Evolutionary conservation across 2,329 filamentous ascomycete species (phyloP).

Genomic region (Orbilia oligospora): DNA sequence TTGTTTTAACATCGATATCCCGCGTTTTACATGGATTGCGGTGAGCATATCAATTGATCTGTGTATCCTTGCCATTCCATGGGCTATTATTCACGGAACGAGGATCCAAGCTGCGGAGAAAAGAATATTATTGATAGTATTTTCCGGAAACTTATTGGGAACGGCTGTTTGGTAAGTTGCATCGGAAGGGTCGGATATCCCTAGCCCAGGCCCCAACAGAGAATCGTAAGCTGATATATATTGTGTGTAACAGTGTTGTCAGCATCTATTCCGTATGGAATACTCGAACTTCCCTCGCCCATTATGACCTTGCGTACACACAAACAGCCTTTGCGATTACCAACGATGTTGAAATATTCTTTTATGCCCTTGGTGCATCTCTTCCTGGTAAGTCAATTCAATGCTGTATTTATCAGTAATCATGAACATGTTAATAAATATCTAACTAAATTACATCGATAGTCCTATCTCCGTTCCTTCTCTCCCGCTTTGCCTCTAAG

Average conservation of each 20-base stretch:
- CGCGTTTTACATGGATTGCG: slow-evolving; percentile 65
- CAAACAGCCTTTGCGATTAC: slow-evolving; percentile 64
- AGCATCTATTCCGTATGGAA: slow-evolving; percentile 60
- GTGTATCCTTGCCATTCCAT: slow-evolving; percentile 63
- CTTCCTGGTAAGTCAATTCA: slow-evolving; percentile 62
- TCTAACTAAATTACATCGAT: neutral
- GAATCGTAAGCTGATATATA: slow-evolving; percentile 13
- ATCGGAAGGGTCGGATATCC: neutral
- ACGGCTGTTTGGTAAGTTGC: slow-evolving; percentile 64
- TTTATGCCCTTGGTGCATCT: slow-evolving; percentile 65
- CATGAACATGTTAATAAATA: no score
- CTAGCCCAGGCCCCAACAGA: neutral
- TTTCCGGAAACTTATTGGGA: slow-evolving; percentile 64
- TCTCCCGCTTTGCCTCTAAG: slow-evolving; percentile 48
- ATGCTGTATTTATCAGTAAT: neutral
- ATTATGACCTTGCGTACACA: slow-evolving; percentile 62
- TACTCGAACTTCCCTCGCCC: slow-evolving; percentile 44
- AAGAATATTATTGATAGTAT: slow-evolving; percentile 64
- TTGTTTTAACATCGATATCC: slow-evolving; percentile 65
- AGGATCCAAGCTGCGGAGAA: slow-evolving; percentile 63
- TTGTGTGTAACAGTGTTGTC: slow-evolving; percentile 45
- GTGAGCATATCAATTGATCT: slow-evolving; percentile 64
- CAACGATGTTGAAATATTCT: slow-evolving; percentile 65
- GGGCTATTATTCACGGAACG: slow-evolving; percentile 62
- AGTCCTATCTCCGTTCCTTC: slow-evolving; percentile 56